Percentiles rank a stretch among this genome's conserved stretches.
phyloP scores from a whole-genome alignment of 1,139 yeast species.

The Diutina siamensis region DNA sequence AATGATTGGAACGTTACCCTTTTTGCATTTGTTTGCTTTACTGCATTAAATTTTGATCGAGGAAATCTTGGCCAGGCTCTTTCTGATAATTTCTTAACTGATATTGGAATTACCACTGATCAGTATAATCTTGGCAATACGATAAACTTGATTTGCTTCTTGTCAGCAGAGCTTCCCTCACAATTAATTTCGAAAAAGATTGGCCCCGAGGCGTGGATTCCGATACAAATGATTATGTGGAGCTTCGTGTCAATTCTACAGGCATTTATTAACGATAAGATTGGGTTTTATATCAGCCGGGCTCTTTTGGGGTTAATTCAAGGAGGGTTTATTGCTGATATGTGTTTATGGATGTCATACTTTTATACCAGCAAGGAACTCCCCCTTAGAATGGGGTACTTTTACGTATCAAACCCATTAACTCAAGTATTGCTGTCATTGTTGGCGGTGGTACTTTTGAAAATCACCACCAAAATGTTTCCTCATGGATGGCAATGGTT shows the following conservation, averaged over 20 bases:
- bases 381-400: conserved; percentile 17
- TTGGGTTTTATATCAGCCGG: conserved; percentile 17
- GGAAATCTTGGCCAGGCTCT: conserved; percentile 20
- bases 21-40: conserved; percentile 21
- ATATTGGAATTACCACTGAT: conserved; percentile 18
- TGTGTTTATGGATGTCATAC: conserved; percentile 22
- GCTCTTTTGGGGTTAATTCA: conserved; percentile 20
- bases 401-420: conserved; percentile 19
- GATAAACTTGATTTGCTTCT: conserved; percentile 20
- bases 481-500: conserved; percentile 16
- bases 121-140: conserved; percentile 22
- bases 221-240: conserved; percentile 19
- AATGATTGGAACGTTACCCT: conserved; percentile 21
- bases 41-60: conserved; percentile 23
- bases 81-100: conserved; percentile 19
- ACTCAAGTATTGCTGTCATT: conserved; percentile 11
- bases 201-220: conserved; percentile 22
- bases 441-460: neutral
- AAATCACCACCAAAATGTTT: neutral
- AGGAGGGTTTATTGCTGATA: conserved; percentile 22
- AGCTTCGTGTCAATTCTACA: conserved; percentile 18
- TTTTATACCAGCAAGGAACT: conserved; percentile 18
- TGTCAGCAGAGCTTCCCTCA: conserved; percentile 23
- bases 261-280: conserved; percentile 12
- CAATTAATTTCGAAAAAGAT: conserved; percentile 21